A percentile compares a stretch with the other conserved stretches of the same genome.
Conservation (phyloP, 2,329 filamentous ascomycete genomes). For the Rutstroemia sp. region DNA sequence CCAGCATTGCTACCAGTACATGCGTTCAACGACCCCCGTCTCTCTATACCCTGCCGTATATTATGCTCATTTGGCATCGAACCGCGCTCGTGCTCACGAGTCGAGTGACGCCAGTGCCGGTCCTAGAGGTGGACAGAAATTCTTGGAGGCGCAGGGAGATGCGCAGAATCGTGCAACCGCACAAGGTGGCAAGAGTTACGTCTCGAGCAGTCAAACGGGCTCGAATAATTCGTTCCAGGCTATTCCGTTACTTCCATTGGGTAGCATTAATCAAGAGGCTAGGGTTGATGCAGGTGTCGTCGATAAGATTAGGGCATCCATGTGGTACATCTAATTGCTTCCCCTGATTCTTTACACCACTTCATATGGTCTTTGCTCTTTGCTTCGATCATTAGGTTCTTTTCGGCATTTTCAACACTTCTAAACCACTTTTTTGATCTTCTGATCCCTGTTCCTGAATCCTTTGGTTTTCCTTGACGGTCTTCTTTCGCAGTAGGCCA, state of each 20-base stretch:
- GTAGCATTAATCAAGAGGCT: neutral
- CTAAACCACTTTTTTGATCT: conserved; percentile 14
- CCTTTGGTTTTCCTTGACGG: neutral
- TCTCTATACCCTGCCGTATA: conserved; percentile 80
- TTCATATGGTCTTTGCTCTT: too few species aligned
- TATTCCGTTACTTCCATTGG: conserved; percentile 23
- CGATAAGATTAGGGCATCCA: conserved; percentile 21
- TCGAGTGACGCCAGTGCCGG: conserved; percentile 38
- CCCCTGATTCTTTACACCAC: too few species aligned
- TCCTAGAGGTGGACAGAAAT: conserved; percentile 37
- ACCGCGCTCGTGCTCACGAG: conserved; percentile 72
- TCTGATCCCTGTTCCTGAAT: conserved; percentile 12
- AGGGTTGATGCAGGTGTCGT: conserved; percentile 10
- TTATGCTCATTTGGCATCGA: conserved; percentile 86
- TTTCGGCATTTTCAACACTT: conserved; percentile 14
- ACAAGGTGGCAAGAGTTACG: conserved; percentile 4
- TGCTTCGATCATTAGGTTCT: neutral
- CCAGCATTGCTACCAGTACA: conserved; percentile 90
- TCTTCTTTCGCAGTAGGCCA: neutral
- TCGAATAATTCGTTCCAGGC: conserved; percentile 14
- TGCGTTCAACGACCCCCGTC: conserved; percentile 84
- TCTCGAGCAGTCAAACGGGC: conserved; percentile 18
- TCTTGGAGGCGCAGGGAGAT: conserved; percentile 24
- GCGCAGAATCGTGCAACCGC: conserved; percentile 7
- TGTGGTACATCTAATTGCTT: conserved; percentile 29